phyloP scores from a whole-genome alignment of 2,329 filamentous ascomycete species.

The Fusarium denticulatum region DNA sequence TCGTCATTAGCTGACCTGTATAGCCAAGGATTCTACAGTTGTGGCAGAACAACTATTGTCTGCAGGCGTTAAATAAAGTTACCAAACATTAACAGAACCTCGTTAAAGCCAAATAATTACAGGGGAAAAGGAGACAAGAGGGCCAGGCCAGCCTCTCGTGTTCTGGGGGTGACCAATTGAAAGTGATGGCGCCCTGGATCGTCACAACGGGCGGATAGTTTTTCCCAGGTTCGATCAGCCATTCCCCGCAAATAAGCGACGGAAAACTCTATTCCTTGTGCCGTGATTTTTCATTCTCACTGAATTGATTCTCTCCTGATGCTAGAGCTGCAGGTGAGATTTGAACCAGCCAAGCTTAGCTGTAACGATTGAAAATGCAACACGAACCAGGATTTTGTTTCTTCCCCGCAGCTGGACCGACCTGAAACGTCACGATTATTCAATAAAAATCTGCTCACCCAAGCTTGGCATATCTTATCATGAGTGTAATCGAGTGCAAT shows the following conservation, averaged over 20 bases:
- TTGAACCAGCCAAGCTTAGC: neutral
- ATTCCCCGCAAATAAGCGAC: conserved; percentile 13
- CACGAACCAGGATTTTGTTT: neutral
- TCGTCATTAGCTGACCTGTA: conserved; percentile 7
- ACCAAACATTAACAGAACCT: neutral
- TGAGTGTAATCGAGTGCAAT: neutral
- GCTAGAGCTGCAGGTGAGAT: conserved; percentile 17
- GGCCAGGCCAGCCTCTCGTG: neutral
- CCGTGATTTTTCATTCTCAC: neutral
- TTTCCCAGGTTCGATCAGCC: neutral
- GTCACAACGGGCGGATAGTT: neutral
- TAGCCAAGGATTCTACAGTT: conserved; percentile 20
- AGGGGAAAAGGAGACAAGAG: neutral
- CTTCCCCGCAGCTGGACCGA: conserved; percentile 1
- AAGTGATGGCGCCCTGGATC: neutral
- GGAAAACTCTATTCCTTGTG: neutral
- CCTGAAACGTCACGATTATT: conserved; percentile 25
- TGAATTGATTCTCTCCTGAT: conserved; percentile 10
- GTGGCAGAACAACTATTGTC: conserved; percentile 3
- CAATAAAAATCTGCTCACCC: neutral
- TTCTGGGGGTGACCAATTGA: neutral
- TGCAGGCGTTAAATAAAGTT: neutral
- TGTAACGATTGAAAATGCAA: neutral
- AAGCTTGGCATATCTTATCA: conserved; percentile 1
- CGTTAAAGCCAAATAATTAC: neutral